Percentiles rank a stretch among this genome's conserved stretches.
These are phyloP conservation scores for Trichophyton verrucosum DNA, from an alignment of 2,329 filamentous ascomycete genomes.

Conservation along the genomic window DNA sequence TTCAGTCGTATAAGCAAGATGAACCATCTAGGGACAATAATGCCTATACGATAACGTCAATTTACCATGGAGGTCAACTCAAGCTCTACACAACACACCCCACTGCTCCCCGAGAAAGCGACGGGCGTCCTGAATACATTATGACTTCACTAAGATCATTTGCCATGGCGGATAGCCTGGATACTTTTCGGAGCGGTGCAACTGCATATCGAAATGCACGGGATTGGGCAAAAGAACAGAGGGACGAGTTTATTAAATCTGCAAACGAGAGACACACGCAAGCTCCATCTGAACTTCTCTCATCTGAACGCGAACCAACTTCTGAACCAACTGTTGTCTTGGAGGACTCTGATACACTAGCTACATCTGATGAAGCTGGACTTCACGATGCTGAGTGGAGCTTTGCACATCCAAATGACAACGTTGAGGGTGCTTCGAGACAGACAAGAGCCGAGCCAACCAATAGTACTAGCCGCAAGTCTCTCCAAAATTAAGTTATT, in stretches of 20 bases:
- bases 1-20: conserved; percentile 27
- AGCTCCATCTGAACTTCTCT: not conserved
- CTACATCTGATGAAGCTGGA: conserved; percentile 5
- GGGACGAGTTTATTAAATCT: conserved; percentile 25
- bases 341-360: conserved; percentile 2
- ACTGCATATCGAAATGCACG: conserved; percentile 23
- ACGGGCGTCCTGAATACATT: conserved; percentile 4
- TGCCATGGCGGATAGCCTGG: conserved; percentile 11
- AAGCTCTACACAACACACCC: conserved; percentile 9
- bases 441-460: not conserved
- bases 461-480: too few relatives aligned
- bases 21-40: conserved; percentile 18
- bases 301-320: not conserved
- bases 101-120: not conserved
- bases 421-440: conserved; percentile 4
- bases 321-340: conserved; percentile 1
- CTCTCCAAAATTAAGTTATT: too few relatives aligned
- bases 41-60: conserved; percentile 18
- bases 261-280: conserved; percentile 17
- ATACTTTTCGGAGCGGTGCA: conserved; percentile 18
- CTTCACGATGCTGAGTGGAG: conserved; percentile 4
- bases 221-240: conserved; percentile 28
- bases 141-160: conserved; percentile 6
- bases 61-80: conserved; percentile 6
- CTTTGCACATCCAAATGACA: conserved; percentile 3